phyloP scores from a whole-genome alignment of 2,329 filamentous ascomycete genomes.

The Eurotiales sp. region DNA sequence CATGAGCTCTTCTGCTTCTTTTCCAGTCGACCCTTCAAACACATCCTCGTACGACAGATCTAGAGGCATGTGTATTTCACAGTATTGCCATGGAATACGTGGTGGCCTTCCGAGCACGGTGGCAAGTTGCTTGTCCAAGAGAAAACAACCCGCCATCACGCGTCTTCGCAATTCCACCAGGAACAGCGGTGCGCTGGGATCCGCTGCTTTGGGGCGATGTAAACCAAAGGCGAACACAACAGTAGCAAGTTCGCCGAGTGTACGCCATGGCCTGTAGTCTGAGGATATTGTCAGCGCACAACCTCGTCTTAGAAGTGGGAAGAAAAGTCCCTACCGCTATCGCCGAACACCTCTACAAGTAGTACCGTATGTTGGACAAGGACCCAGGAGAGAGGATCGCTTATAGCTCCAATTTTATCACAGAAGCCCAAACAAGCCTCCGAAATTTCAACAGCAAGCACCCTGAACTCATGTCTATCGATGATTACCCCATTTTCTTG shows the following conservation, averaged over 20 bases:
- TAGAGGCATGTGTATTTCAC: conserved; percentile 27
- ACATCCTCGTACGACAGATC: conserved; percentile 14
- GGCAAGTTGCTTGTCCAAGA: conserved; percentile 41
- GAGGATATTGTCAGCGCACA: not conserved
- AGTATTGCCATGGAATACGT: conserved; percentile 35
- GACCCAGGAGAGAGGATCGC: conserved; percentile 12
- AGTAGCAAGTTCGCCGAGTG: conserved; percentile 42
- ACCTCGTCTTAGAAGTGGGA: not conserved
- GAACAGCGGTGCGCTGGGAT: conserved; percentile 25
- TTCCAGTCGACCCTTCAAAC: not conserved
- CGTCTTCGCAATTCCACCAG: conserved; percentile 31
- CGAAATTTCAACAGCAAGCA: not conserved
- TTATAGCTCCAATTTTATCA: not conserved
- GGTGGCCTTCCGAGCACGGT: conserved; percentile 44
- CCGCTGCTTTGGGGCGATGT: conserved; percentile 31
- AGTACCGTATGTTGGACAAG: conserved; percentile 6
- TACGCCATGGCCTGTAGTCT: conserved; percentile 45
- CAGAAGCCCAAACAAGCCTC: conserved; percentile 8
- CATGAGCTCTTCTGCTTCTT: not conserved
- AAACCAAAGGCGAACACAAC: conserved; percentile 45
- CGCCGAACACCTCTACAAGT: not conserved
- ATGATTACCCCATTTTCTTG: not conserved
- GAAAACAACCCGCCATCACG: conserved; percentile 36
- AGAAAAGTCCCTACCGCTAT: not conserved
- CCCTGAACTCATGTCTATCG: not conserved